A percentile compares a stretch with the other conserved stretches of the same genome.
Evolutionary conservation across 2,329 filamentous ascomycete species (phyloP).

Genomic region (Pseudogymnoascus sp.): DNA sequence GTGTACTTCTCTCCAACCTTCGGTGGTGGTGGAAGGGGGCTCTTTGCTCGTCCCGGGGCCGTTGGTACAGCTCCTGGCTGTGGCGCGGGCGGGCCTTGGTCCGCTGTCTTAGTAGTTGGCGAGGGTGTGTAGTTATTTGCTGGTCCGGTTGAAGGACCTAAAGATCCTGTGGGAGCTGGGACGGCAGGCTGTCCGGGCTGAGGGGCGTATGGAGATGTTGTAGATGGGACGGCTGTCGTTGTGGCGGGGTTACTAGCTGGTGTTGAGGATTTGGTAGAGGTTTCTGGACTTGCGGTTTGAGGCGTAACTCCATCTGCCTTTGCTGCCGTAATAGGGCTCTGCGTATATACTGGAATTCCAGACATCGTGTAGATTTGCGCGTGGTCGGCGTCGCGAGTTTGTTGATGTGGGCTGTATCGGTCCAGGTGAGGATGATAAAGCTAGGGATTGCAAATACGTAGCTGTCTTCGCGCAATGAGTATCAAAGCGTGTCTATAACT

Average conservation of each 20-base stretch:
- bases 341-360: constrained; percentile 52
- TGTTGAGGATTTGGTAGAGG: constrained; percentile 19
- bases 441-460: neutral
- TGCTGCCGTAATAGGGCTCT: constrained; percentile 51
- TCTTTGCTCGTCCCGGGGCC: constrained; percentile 30
- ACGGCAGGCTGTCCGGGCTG: constrained; percentile 42
- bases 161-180: constrained; percentile 31
- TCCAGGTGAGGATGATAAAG: neutral
- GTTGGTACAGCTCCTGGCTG: constrained; percentile 51
- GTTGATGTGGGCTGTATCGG: neutral
- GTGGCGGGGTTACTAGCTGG: constrained; percentile 18
- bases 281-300: constrained; percentile 33
- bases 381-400: neutral
- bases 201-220: constrained; percentile 31
- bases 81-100: constrained; percentile 43
- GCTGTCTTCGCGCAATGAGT: neutral
- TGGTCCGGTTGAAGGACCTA: constrained; percentile 15
- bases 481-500: neutral
- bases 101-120: constrained; percentile 34
- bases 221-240: constrained; percentile 28
- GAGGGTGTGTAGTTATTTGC: constrained; percentile 30
- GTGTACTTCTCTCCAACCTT: constrained; percentile 41
- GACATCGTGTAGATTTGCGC: constrained; percentile 41
- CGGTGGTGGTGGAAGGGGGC: constrained; percentile 43
- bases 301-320: constrained; percentile 46